Evolutionary conservation across 495 filamentous ascomycete genomes (phyloP).

Genomic region (Lophiotrema nucula): DNA sequence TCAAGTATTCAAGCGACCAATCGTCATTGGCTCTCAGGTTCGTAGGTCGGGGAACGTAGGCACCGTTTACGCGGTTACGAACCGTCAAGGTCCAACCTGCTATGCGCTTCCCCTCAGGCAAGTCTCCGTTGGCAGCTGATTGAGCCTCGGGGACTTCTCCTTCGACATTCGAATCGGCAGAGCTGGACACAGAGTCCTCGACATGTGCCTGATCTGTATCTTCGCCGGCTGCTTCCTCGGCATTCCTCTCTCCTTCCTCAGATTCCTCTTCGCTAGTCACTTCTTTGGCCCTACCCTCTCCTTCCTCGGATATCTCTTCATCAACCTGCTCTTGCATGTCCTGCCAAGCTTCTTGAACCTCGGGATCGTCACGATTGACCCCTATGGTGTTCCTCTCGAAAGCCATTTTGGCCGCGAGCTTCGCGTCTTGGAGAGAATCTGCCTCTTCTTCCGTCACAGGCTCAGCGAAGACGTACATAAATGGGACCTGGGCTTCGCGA

Average conservation of each 20-base stretch:
- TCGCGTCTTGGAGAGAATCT: conserved; percentile 66
- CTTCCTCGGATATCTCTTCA: conserved; percentile 31
- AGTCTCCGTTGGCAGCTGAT: neutral
- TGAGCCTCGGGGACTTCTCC: neutral
- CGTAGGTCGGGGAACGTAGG: conserved; percentile 59
- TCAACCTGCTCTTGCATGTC: conserved; percentile 31
- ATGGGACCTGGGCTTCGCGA: conserved; percentile 54
- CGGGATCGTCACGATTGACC: conserved; percentile 32
- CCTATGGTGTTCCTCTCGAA: conserved; percentile 66
- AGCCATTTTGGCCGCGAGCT: conserved; percentile 59
- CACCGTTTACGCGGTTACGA: conserved; percentile 70
- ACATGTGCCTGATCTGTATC: neutral
- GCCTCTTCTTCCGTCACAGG: conserved; percentile 74
- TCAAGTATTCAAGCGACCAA: conserved; percentile 76
- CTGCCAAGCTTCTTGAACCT: conserved; percentile 30
- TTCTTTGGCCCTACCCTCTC: conserved; percentile 8
- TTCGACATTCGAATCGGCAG: neutral
- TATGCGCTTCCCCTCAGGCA: conserved; percentile 35
- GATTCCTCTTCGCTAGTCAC: conserved; percentile 20
- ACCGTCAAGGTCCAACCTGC: conserved; percentile 68
- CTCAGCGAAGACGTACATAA: conserved; percentile 88
- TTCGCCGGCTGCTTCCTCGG: conserved; percentile 21
- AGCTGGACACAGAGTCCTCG: neutral
- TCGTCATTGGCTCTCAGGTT: conserved; percentile 50
- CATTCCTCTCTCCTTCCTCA: conserved; percentile 3